Conservation (phyloP, 2,329 filamentous ascomycete species). For the Aspergillus candidus region DNA sequence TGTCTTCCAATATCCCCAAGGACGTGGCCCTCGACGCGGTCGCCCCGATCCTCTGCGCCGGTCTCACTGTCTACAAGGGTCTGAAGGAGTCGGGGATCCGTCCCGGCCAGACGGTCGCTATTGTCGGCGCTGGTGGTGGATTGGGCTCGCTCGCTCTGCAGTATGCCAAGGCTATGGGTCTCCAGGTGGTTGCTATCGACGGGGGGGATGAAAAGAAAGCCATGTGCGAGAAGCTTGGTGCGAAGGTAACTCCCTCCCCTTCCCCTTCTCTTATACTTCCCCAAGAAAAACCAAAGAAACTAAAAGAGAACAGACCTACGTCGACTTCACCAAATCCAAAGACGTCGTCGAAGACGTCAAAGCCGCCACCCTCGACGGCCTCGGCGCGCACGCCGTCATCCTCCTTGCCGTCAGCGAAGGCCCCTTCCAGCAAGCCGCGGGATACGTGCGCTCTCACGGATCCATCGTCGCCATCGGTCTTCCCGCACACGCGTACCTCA, state of each 20-base stretch:
- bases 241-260: conserved; percentile 33
- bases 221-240: conserved; percentile 62
- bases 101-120: conserved; percentile 71
- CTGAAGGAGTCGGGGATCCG: conserved; percentile 72
- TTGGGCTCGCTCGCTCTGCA: conserved; percentile 74
- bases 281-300: conserved; percentile 2
- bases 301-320: conserved; percentile 45
- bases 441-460: conserved; percentile 77
- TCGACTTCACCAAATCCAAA: conserved; percentile 72
- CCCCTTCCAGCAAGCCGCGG: conserved; percentile 90
- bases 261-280: too few relatives aligned
- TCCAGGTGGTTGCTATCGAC: conserved; percentile 75
- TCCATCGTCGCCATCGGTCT: conserved; percentile 84
- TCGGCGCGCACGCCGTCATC: conserved; percentile 81
- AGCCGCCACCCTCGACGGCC: conserved; percentile 68
- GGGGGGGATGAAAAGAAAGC: conserved; percentile 72
- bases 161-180: conserved; percentile 86
- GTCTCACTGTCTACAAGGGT: conserved; percentile 87
- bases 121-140: conserved; percentile 81
- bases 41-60: conserved; percentile 75
- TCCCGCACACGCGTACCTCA: conserved; percentile 71
- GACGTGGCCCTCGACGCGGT: conserved; percentile 69
- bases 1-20: conserved; percentile 76
- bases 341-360: conserved; percentile 82
- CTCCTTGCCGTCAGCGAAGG: conserved; percentile 81